These are phyloP conservation scores for Ganoderma lucidum DNA, from an alignment of 1,284 basidiomycete genomes.

Conservation along the genomic window DNA sequence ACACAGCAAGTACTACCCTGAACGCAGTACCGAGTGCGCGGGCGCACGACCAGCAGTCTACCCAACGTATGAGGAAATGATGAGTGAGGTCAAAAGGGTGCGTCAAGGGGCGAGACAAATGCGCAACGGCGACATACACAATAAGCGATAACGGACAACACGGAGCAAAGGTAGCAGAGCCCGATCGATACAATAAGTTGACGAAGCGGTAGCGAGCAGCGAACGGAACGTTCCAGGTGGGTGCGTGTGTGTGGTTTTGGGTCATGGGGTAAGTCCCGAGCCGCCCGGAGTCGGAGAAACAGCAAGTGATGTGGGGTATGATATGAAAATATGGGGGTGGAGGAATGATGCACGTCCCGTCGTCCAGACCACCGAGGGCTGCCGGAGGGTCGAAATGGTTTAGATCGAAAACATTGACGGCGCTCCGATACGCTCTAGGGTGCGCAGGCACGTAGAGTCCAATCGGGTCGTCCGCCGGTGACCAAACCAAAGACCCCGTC, in stretches of 20 bases:
- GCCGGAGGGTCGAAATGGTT: conserved; percentile 23
- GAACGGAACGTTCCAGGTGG: conserved; percentile 19
- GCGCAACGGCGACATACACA: conserved; percentile 30
- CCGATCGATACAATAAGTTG: conserved; percentile 24
- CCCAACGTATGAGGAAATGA: conserved; percentile 21
- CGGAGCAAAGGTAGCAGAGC: conserved; percentile 23
- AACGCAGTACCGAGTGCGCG: conserved; percentile 13
- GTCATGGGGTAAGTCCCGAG: conserved; percentile 22
- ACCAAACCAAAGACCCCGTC: conserved; percentile 16
- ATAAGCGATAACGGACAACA: conserved; percentile 29
- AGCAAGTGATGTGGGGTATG: conserved; percentile 12
- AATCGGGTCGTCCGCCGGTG: conserved; percentile 23
- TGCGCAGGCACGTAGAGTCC: conserved; percentile 9
- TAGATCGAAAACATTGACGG: conserved; percentile 16
- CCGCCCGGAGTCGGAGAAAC: conserved; percentile 24
- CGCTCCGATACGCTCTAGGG: conserved; percentile 13
- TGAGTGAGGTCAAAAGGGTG: conserved; percentile 13
- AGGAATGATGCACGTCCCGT: conserved; percentile 21
- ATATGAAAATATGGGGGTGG: conserved; percentile 4
- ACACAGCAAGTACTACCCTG: background rate
- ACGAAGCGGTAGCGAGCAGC: conserved; percentile 17
- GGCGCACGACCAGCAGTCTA: conserved; percentile 23
- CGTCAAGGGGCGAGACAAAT: conserved; percentile 13
- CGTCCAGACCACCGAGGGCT: conserved; percentile 22
- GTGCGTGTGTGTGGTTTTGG: conserved; percentile 21